Evolutionary conservation across 768 basidiomycete genomes (phyloP), one percentile per base, ranked within the genome.

Genomic region (Calocybe gangraenosa): DNA sequence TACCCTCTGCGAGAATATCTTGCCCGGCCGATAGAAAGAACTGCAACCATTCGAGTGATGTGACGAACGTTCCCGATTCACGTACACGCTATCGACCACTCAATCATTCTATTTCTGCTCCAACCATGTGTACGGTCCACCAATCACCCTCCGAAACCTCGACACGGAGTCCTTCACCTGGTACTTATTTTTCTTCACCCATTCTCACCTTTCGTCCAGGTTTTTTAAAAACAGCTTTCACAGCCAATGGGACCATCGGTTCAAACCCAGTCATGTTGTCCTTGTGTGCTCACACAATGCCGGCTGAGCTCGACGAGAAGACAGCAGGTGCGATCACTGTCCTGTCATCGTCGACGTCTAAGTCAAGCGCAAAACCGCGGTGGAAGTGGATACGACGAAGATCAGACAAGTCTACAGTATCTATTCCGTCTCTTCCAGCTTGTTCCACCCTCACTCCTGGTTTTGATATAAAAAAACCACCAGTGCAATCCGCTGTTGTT

Each of bases 31-130:
- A 33, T 17, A 23, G 5, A 42, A 31, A 47, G 22, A 32, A 22
- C n/a, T n/a, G n/a, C n/a, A n/a, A n/a, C 17, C 3, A 3, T 30
- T 32, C 15, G 21, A 35, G 44, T 28, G 35, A 48, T 15, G 18
- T 22, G 18, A 21, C 20, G 19, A 35, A 36, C 30, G 18, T 21
- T 14, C 33, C 41, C 21, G 18, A 43, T 39, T 33, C 7, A 37
- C 34, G n/a, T 2, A 28, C 25, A 6, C 39, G 42, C 19, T 23
- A 31, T 35, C 47, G 48, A 32, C 22, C 17, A 32, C 42, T 56
- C 17, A 46, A 40, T 35, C 52, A 53, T 38, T 47, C 52, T 2
- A 3, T 37, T n/a, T 56, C 55, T 42, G 21, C 40, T 18, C 49
- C 52, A 4, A 40, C 21, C 9, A 42, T 55, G 40, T 39, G 30